Evolutionary conservation across 2,329 filamentous ascomycete genomes (phyloP).

Genomic region (Botrytis porri): DNA sequence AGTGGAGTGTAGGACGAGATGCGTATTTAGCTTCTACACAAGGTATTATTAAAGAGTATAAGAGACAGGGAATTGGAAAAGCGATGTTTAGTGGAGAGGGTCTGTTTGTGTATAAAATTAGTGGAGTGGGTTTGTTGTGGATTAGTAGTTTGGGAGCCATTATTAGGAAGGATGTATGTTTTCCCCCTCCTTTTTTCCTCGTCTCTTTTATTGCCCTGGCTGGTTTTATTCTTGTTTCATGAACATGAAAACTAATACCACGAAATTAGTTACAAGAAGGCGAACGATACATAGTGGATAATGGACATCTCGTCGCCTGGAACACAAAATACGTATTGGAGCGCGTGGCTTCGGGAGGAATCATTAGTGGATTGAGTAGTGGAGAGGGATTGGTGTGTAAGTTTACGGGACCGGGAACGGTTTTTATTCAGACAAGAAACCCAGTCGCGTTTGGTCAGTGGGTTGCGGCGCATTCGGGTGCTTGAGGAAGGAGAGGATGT

Average conservation of each 20-base stretch:
- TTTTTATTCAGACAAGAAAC: conserved; percentile 92
- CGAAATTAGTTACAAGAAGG: conserved; percentile 45
- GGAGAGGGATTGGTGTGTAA: conserved; percentile 92
- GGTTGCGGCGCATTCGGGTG: conserved; percentile 14
- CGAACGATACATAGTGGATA: conserved; percentile 90
- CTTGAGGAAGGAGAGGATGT: background rate
- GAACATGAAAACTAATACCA: background rate
- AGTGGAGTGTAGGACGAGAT: conserved; percentile 85
- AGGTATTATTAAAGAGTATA: conserved; percentile 83
- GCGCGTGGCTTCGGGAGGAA: conserved; percentile 82
- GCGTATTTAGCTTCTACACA: conserved; percentile 82
- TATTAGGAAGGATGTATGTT: conserved; percentile 83
- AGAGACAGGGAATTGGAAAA: conserved; percentile 81
- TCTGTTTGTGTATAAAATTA: conserved; percentile 83
- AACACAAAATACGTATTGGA: conserved; percentile 93
- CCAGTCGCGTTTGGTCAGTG: conserved; percentile 45
- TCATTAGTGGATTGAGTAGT: conserved; percentile 81
- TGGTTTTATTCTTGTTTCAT: too few relatives aligned
- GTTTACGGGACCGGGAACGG: conserved; percentile 85
- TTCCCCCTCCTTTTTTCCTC: background rate
- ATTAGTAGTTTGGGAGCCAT: conserved; percentile 93
- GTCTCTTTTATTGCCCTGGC: background rate
- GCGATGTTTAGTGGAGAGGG: conserved; percentile 94
- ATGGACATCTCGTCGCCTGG: conserved; percentile 93
- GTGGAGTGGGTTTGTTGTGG: conserved; percentile 79